Base-by-base conservation (phyloP, 2,329 filamentous ascomycete species). In the Mycocentrospora acerina region DNA sequence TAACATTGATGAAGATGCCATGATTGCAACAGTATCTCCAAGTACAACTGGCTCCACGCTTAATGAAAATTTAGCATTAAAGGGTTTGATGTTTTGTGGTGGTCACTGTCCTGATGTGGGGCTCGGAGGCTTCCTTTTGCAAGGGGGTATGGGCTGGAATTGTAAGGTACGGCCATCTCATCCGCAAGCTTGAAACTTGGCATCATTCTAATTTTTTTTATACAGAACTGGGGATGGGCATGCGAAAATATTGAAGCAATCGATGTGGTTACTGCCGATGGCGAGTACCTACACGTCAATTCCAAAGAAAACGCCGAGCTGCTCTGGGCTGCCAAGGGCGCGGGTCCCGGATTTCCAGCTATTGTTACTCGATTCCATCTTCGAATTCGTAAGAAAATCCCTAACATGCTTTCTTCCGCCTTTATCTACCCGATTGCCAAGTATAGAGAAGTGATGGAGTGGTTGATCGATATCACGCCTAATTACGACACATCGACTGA, bases 81-180 rank as follows among this genome's bases (percentile, higher is more conserved):
- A 32, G 11, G 30, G 19, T 6, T 11, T 25, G 12, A 22, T 79
- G 62, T 80, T 80, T 47, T 66, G 69, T 0, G 75, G 74, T 1
- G 78, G 77, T 0, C 78, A 80, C 55, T 80, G 76, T 52, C 76
- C 77, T 0, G 75, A 79, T 55, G 77, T 80, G 13, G 77, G 75
- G 7, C 49, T 80, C n/a, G 77, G 77, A 0, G 77, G 0, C n/a
- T 80, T 79, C 44, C 53, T 80, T 15, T 55, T 81, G 11, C 76
- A 79, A 47, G 78, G 77, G 0, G 77, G 77, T 1, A 79, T 80
- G 74, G 77, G 77, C 0, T 81, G 77, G 77, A n/a, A n/a, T n/a
- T n/a, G n/a, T n/a, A n/a, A n/a, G n/a, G n/a, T n/a, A n/a, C n/a
- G n/a, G n/a, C 79, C 78, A 48, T 78, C 10, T 6, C 4, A 4